Base-by-base conservation (phyloP, 2,329 filamentous ascomycete genomes). In the Verticillium zaregamsianum region DNA sequence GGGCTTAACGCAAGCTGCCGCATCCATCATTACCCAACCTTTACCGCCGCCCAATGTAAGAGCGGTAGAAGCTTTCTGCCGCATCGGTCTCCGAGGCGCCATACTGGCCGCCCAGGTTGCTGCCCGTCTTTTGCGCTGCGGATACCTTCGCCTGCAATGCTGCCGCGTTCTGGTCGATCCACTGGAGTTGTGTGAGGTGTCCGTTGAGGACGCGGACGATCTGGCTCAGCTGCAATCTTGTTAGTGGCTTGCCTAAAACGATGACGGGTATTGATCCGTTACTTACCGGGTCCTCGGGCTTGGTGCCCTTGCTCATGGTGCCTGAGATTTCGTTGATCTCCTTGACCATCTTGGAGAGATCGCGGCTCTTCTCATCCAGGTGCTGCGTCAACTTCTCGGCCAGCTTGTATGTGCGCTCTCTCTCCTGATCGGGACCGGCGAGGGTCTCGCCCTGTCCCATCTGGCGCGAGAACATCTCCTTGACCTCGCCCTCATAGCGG, bases 291-390 rank as follows among this genome's bases (percentile, higher is more conserved):
- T 95, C 92, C 74, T 95, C 91, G 32, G 91, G 86, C 77, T 96
- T 96, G 76, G 85, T 90, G 62, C 90, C 92, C 83, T 96, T 97
- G 82, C 88, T 94, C 67, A 99, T 80, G 28, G 89, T 92, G 60
- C 91, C 86, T n/a, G 92, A 95, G 65, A 96, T 94, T 68, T 89
- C 87, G 73, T 99, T 99, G 73, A 99, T 96, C 77, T 98, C 95
- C 73, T 96, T 93, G 69, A 99, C 96, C 93, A 99, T 98, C 78
- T 92, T 94, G 57, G 87, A 88, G 65, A 99, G 82, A 72, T 97
- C 93, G 73, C 92, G 91, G 71, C 92, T 93, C 87, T 98, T 96
- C 69, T 96, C 93, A 62, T 96, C 93, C 66, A 99, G 82, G 66
- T 92, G 88, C 72, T 96, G 92, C 12, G 92, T 92, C 66, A 97